A percentile compares a stretch with the other conserved stretches of the same genome.
Evolutionary conservation across 805 yeast species (phyloP).

Genomic region (Saccharomycopsis sp.): DNA sequence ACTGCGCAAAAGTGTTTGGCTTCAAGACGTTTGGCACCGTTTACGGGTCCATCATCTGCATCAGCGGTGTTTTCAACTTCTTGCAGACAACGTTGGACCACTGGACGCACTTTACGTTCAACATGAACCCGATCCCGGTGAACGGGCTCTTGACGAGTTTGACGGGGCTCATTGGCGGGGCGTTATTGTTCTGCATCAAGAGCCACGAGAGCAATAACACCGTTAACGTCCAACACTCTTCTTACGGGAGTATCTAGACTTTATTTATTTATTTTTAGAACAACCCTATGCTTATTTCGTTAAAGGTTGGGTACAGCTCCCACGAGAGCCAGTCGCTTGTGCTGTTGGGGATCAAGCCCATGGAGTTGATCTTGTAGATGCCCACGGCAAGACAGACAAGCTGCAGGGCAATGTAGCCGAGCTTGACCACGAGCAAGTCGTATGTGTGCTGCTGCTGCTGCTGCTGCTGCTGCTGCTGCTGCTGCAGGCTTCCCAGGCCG

Average conservation of each 20-base stretch:
- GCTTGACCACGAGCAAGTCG: conserved; percentile 32
- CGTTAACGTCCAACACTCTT: neutral
- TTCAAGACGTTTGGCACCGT: conserved; percentile 86
- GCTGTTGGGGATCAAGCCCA: conserved; percentile 88
- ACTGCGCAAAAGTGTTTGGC: conserved; percentile 88
- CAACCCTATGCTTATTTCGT: conserved; percentile 9
- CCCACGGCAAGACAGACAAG: conserved; percentile 62
- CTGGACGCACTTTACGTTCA: conserved; percentile 56
- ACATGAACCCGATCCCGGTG: conserved; percentile 74
- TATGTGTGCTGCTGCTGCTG: conserved; percentile 26
- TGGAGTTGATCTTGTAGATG: conserved; percentile 68
- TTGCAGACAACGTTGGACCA: conserved; percentile 62
- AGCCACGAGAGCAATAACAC: neutral
- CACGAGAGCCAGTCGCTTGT: conserved; percentile 89
- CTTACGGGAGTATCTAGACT: conserved; percentile 6
- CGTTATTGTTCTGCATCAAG: conserved; percentile 35
- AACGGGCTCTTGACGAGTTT: conserved; percentile 46
- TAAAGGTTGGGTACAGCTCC: conserved; percentile 35
- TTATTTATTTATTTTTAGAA: neutral
- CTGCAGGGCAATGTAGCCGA: conserved; percentile 39
- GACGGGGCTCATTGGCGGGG: conserved; percentile 45
- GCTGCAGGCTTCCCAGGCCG: too few relatives aligned
- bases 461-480: conserved; percentile 22
- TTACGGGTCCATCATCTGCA: conserved; percentile 76
- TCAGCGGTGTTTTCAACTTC: conserved; percentile 75